Conservation (phyloP, 1,139 yeast species). For the Lodderomyces parapsilosis region DNA sequence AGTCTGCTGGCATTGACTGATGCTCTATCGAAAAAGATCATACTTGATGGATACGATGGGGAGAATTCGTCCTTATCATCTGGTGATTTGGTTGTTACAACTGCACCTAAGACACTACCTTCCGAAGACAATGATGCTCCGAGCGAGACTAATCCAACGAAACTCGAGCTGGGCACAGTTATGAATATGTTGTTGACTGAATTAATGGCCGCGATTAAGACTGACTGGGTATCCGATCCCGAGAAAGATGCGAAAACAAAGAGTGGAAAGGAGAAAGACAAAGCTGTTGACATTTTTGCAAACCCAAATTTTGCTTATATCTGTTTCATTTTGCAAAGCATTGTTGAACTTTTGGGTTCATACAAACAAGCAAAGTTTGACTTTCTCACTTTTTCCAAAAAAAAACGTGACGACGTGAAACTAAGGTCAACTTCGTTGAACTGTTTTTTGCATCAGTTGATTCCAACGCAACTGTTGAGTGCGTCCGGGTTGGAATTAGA, state of each 20-base stretch:
- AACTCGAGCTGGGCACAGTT: conserved; percentile 32
- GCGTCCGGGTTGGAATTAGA: conserved; percentile 33
- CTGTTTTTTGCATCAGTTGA: conserved; percentile 70
- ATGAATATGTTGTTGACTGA: conserved; percentile 63
- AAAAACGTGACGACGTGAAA: conserved; percentile 36
- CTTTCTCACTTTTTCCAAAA: conserved; percentile 73
- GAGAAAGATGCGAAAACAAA: conserved; percentile 15
- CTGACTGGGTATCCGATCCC: conserved; percentile 49
- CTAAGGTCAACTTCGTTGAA: conserved; percentile 79
- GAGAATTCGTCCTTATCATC: conserved; percentile 14
- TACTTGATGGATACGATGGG: conserved; percentile 47
- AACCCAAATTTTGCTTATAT: conserved; percentile 59
- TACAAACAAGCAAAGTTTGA: conserved; percentile 82
- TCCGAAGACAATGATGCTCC: conserved; percentile 35
- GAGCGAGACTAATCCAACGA: conserved; percentile 12
- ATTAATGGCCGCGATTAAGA: conserved; percentile 54
- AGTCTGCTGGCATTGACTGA: conserved; percentile 57
- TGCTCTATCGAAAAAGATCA: conserved; percentile 46
- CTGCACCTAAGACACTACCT: conserved; percentile 10
- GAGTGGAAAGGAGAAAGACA: conserved; percentile 14
- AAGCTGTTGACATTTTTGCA: conserved; percentile 30
- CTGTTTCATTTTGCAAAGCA: conserved; percentile 63
- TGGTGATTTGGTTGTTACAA: conserved; percentile 17
- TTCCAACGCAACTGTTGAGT: conserved; percentile 54
- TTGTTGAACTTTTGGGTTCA: conserved; percentile 73